Evolutionary conservation across 2,329 filamentous ascomycete species (phyloP).

Genomic region (Teratosphaeria zuluensis): DNA sequence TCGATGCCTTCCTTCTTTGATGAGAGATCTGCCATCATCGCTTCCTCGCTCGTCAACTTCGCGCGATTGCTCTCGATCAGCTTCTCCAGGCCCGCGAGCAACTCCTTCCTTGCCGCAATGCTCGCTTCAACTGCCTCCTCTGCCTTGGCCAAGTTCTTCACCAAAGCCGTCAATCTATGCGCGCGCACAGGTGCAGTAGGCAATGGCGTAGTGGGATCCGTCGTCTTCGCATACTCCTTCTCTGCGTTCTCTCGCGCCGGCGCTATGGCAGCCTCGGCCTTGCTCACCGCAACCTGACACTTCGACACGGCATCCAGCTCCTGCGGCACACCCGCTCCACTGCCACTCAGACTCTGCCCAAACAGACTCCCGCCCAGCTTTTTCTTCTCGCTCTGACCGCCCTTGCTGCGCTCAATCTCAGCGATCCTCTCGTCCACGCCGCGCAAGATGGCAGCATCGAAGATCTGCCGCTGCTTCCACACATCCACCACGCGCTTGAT

Average conservation of each 20-base stretch:
- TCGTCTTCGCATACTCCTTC: constrained; percentile 75
- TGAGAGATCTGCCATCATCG: constrained; percentile 10
- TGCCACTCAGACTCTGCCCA: constrained; percentile 34
- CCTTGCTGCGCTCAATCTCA: constrained; percentile 44
- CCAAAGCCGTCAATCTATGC: constrained; percentile 75
- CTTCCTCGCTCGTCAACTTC: constrained; percentile 60
- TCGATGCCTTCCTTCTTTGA: constrained; percentile 62
- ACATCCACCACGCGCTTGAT: constrained; percentile 85
- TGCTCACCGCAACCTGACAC: constrained; percentile 63
- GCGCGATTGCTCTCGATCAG: constrained; percentile 64
- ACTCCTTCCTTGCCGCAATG: constrained; percentile 69
- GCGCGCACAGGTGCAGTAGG: constrained; percentile 86
- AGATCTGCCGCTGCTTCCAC: constrained; percentile 80
- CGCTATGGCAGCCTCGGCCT: constrained; percentile 61
- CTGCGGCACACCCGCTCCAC: constrained; percentile 51
- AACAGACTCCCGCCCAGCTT: constrained; percentile 61
- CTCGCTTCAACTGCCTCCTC: constrained; percentile 83
- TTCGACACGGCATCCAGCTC: constrained; percentile 70
- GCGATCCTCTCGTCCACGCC: constrained; percentile 71
- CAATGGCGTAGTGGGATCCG: constrained; percentile 55
- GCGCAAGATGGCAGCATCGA: constrained; percentile 68
- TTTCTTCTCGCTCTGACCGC: constrained; percentile 11
- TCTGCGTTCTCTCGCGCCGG: constrained; percentile 61
- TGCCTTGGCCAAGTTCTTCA: constrained; percentile 79
- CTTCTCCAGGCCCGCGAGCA: constrained; percentile 74